A percentile compares a stretch with the other conserved stretches of the same genome.
Evolutionary conservation across 352 stramenopile genomes (phyloP).

Genomic region (Phytophthora chlamydospora): DNA sequence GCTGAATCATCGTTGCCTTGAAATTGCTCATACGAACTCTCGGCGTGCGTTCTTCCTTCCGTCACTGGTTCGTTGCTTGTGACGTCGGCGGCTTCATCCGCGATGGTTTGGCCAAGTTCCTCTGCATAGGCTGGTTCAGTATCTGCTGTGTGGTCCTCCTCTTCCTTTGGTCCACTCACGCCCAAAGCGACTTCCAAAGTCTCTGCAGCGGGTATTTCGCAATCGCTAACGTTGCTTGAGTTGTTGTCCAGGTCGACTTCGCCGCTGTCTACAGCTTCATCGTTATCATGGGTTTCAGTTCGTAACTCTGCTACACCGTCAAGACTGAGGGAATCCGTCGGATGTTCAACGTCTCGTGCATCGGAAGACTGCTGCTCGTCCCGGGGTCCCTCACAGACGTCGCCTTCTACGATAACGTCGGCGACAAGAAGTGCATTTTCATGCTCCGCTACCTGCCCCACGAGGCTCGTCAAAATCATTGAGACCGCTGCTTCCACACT

Average conservation of each 20-base stretch:
- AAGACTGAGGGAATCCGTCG: too few species aligned
- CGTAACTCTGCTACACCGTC: too few species aligned
- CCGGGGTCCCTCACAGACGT: too few species aligned
- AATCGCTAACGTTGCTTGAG: not conserved
- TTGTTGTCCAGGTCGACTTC: not conserved
- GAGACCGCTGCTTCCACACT: constrained; percentile 2
- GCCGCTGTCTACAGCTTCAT: not conserved
- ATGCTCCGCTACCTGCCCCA: constrained; percentile 9
- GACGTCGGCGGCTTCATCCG: not conserved
- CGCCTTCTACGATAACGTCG: too few species aligned
- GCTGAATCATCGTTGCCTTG: not conserved
- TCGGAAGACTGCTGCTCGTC: too few species aligned
- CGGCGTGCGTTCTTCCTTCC: not conserved
- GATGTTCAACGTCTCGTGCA: not conserved
- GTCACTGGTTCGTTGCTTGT: not conserved
- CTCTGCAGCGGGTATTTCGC: not conserved
- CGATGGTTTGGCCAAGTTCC: not conserved
- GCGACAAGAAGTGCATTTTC: not conserved
- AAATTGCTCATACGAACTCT: not conserved
- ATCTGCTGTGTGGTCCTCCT: too few species aligned
- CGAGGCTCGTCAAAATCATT: constrained; percentile 1
- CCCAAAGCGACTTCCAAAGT: not conserved
- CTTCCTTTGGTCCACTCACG: too few species aligned
- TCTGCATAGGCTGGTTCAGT: not conserved
- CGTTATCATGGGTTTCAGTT: not conserved